phyloP scores from a whole-genome alignment of 1,139 yeast species.

The Geotrichum fermentans region DNA sequence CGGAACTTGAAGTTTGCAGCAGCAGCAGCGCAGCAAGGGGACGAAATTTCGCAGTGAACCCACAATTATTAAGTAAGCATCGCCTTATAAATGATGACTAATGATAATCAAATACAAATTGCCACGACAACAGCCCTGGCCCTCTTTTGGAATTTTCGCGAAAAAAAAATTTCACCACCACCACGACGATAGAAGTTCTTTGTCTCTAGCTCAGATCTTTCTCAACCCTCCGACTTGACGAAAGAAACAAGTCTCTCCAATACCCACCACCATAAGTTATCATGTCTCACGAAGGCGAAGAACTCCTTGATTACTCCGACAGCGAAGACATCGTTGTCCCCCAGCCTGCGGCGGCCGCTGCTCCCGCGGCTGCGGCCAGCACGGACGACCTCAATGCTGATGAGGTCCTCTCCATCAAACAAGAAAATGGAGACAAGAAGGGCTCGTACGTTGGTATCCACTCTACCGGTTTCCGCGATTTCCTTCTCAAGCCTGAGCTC shows the following conservation, averaged over 20 bases:
- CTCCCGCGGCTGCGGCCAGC: constrained; percentile 30
- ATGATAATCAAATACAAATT: neutral
- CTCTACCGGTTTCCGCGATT: constrained; percentile 98
- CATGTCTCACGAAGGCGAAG: constrained; percentile 87
- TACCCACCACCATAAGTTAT: constrained; percentile 15
- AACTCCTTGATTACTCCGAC: constrained; percentile 95
- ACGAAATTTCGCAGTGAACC: no score
- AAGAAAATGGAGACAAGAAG: constrained; percentile 70
- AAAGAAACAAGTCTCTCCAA: neutral
- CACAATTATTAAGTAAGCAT: no score
- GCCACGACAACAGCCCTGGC: neutral
- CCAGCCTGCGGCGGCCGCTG: constrained; percentile 47
- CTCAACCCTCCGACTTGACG: no score
- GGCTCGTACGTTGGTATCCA: constrained; percentile 98
- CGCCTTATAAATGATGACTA: no score
- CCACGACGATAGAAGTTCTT: no score
- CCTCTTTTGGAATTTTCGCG: neutral
- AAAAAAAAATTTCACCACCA: neutral
- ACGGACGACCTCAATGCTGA: constrained; percentile 25
- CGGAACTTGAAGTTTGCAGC: no score
- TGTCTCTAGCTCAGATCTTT: neutral
- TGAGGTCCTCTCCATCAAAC: constrained; percentile 32
- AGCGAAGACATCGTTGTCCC: constrained; percentile 89
- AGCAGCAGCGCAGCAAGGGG: no score
- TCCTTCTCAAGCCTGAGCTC: constrained; percentile 90